Conservation (phyloP, 129 eudicot species). For the Scalesia atractyloides region DNA sequence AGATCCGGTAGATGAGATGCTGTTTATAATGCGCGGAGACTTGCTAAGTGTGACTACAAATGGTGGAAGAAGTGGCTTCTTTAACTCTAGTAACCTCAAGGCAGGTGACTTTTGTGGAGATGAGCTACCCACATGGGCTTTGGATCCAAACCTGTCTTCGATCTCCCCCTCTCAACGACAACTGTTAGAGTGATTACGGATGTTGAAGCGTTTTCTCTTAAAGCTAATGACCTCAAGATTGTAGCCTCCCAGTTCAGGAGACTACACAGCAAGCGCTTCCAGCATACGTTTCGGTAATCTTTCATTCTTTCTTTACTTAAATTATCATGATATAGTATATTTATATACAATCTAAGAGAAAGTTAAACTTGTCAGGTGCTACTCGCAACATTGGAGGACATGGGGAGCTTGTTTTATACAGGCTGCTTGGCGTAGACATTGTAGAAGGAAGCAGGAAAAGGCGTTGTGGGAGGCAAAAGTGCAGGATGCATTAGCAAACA, state of each 20-base stretch:
- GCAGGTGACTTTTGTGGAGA: slow-evolving; percentile 90
- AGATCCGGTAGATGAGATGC: slow-evolving; percentile 90
- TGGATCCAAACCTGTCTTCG: slow-evolving; percentile 67
- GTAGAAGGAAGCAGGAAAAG: slow-evolving; percentile 58
- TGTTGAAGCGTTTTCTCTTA: slow-evolving; percentile 80
- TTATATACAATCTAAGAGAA: too few relatives aligned
- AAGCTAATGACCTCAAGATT: slow-evolving; percentile 65
- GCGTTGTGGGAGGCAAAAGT: slow-evolving; percentile 59
- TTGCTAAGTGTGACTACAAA: slow-evolving; percentile 62
- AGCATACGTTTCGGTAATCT: slow-evolving; percentile 63
- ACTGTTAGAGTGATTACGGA: slow-evolving; percentile 62
- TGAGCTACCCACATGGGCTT: slow-evolving; percentile 95
- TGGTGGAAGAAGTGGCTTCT: slow-evolving; percentile 77
- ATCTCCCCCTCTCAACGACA: slow-evolving; percentile 79
- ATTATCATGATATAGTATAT: too few relatives aligned
- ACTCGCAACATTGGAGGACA: slow-evolving; percentile 88
- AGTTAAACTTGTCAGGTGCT: slow-evolving; percentile 42
- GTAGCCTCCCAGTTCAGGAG: slow-evolving; percentile 85
- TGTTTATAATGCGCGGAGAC: slow-evolving; percentile 77
- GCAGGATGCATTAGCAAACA: slow-evolving; percentile 45
- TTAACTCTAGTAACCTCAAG: slow-evolving; percentile 58
- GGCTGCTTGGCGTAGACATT: slow-evolving; percentile 75
- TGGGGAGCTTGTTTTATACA: slow-evolving; percentile 93
- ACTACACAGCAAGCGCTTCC: slow-evolving; percentile 77
- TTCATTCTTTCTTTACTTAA: too few relatives aligned